Percentiles rank a stretch among this genome's conserved stretches.
Conservation (phyloP, 2,329 filamentous ascomycete species). For the Penicillium fuscoglaucum region DNA sequence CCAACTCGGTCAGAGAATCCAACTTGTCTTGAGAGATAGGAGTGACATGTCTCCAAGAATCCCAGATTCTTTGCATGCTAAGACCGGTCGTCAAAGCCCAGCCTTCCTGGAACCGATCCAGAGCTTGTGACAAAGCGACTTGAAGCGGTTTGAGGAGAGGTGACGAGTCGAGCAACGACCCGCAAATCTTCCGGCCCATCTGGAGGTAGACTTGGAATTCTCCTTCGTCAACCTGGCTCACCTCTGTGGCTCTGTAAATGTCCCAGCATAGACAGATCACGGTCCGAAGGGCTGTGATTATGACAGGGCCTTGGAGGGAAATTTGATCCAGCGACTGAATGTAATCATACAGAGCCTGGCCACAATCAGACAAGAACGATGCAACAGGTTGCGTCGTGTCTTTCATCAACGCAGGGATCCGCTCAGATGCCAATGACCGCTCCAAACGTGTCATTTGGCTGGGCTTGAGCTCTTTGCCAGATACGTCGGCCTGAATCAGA, state of each 20-base stretch:
- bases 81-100: conserved; percentile 74
- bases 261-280: conserved; percentile 52
- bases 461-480: conserved; percentile 38
- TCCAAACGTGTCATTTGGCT: conserved; percentile 46
- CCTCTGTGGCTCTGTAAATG: conserved; percentile 46
- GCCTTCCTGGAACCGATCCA: conserved; percentile 63
- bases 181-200: conserved; percentile 38
- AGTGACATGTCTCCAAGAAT: conserved; percentile 63
- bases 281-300: conserved; percentile 30
- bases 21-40: conserved; percentile 41
- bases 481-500: conserved; percentile 34
- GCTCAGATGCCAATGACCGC: conserved; percentile 42
- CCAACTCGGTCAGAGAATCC: conserved; percentile 37
- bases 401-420: conserved; percentile 44
- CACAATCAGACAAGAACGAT: conserved; percentile 40
- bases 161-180: conserved; percentile 34
- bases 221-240: conserved; percentile 51
- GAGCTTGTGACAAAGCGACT: conserved; percentile 30
- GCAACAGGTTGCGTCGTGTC: conserved; percentile 44
- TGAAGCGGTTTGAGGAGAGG: conserved; percentile 31
- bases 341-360: conserved; percentile 37
- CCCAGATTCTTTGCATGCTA: conserved; percentile 80
- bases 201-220: conserved; percentile 57
- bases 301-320: conserved; percentile 27
- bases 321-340: conserved; percentile 33